Percentiles rank a stretch among this genome's conserved stretches.
Conservation (phyloP, 1,139 yeast species). For the Candida sp. region DNA sequence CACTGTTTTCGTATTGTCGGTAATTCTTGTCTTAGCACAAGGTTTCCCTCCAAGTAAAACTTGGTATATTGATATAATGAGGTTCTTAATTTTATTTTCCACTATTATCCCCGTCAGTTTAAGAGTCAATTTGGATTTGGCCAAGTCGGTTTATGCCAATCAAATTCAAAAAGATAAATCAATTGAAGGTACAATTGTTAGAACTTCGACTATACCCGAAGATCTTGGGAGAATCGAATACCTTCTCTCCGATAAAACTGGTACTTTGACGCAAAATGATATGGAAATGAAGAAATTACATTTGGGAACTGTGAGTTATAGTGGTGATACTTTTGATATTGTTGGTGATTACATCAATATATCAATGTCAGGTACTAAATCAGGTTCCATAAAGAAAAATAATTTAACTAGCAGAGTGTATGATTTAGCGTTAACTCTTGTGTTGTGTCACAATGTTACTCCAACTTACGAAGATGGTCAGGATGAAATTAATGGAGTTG, state of each 20-base stretch:
- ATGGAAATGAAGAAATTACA: slow-evolving; percentile 96
- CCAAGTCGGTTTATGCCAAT: slow-evolving; percentile 93
- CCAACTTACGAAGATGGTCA: slow-evolving; percentile 22
- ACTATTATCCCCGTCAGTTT: slow-evolving; percentile 95
- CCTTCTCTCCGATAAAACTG: slow-evolving; percentile 90
- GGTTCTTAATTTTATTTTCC: slow-evolving; percentile 87
- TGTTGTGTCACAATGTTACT: slow-evolving; percentile 94
- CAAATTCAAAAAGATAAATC: slow-evolving; percentile 86
- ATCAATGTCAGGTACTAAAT: slow-evolving; percentile 12
- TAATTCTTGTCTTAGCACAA: slow-evolving; percentile 72
- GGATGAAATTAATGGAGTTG: slow-evolving; percentile 10
- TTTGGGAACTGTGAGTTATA: slow-evolving; percentile 87
- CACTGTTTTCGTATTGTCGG: slow-evolving; percentile 77
- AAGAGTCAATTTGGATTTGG: slow-evolving; percentile 91
- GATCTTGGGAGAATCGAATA: slow-evolving; percentile 96
- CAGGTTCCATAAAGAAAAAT: slow-evolving; percentile 26
- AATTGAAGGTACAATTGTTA: slow-evolving; percentile 84
- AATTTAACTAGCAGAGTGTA: slow-evolving; percentile 76
- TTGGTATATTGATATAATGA: slow-evolving; percentile 90
- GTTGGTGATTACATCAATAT: slow-evolving; percentile 65
- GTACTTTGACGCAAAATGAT: slow-evolving; percentile 96
- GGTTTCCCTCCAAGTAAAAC: slow-evolving; percentile 61
- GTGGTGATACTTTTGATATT: slow-evolving; percentile 89
- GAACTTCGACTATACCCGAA: slow-evolving; percentile 98
- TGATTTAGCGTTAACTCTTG: slow-evolving; percentile 77